Evolutionary conservation across 108 stramenopile genomes (phyloP), one percentile per base, ranked within the genome.

Genomic region (Cyclotella atomus): DNA sequence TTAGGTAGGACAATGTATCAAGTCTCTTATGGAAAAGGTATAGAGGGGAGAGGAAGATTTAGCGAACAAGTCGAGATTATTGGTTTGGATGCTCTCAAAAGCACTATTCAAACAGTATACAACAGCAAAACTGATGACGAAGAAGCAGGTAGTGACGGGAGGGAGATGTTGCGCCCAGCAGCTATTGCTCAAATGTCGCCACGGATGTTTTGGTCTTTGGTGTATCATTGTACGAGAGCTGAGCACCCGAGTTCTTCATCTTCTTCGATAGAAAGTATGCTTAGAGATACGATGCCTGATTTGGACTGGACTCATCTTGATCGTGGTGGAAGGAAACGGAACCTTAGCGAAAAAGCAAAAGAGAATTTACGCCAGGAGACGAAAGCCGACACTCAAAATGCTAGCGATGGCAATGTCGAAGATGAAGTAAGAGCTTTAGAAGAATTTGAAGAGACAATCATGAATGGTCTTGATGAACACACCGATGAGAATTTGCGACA

Each of bases 221-320:
- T 88, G 0, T 73, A 84, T 65, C 82, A 84, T 50, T 71, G 73
- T 63, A 71, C 36, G 19, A 68, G 71, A 20, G 41, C 16, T 20
- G 36, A 57, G 12, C 44, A 68, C 5, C 14, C 14, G 14, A 59
- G 45, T 33, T 64, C 16, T 32, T 43, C 23, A 23, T n/a, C 76
- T 33, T 25, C 27, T 27, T 64, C 80, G 6, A 69, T 89, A 1
- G 82, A 87, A 60, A 86, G 72, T 17, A 84, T 85, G 71, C 79
- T 86, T 19, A 76, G 79, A 46, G 21, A 27, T 21, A 38, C 86
- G 3, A 68, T 89, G 65, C 94, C 94, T 25, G 46, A 88, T 35
- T 65, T 89, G 62, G 87, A 92, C 65, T 96, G 92, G 95, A 75
- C 86, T 0, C 93, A 90, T 82, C 77, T 96, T 38, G 84, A 91